Evolutionary conservation across 306 rosid genomes (phyloP).

Genomic region (Sechiopsis laciniata): DNA sequence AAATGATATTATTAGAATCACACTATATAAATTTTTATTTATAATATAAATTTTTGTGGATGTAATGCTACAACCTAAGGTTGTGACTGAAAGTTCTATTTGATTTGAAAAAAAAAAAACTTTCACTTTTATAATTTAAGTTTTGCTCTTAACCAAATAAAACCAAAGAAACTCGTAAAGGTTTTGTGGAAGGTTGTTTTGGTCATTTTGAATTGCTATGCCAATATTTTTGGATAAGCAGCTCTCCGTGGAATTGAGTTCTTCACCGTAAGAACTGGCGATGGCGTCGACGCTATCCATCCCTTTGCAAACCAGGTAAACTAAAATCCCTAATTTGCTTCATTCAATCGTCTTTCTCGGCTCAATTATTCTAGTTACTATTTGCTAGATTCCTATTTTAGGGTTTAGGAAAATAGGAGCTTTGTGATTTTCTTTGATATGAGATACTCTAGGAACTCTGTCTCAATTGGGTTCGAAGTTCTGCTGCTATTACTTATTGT

Average conservation of each 20-base stretch:
- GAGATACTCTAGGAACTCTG: not conserved
- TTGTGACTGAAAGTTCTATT: too few species aligned
- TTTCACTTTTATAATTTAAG: too few species aligned
- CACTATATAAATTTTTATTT: too few species aligned
- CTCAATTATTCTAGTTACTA: not conserved
- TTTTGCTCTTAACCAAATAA: too few species aligned
- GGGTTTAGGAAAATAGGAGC: not conserved
- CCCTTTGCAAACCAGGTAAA: constrained; percentile 13
- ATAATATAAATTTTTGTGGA: too few species aligned
- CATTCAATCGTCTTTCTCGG: not conserved
- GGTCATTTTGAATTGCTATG: not conserved
- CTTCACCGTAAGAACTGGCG: not conserved
- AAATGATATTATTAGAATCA: too few species aligned
- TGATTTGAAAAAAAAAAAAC: too few species aligned
- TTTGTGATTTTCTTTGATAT: not conserved
- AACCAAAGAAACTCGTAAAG: too few species aligned
- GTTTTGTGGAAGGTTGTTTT: not conserved
- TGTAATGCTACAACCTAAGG: too few species aligned
- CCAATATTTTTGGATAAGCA: not conserved
- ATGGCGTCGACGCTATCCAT: constrained; percentile 12
- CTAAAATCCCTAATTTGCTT: not conserved
- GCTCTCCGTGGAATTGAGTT: not conserved
- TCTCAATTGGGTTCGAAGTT: not conserved
- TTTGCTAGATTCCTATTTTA: not conserved
- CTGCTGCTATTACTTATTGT: not conserved